Evolutionary conservation across 768 basidiomycete genomes (phyloP).

Genomic region (Boletus barrowsii): DNA sequence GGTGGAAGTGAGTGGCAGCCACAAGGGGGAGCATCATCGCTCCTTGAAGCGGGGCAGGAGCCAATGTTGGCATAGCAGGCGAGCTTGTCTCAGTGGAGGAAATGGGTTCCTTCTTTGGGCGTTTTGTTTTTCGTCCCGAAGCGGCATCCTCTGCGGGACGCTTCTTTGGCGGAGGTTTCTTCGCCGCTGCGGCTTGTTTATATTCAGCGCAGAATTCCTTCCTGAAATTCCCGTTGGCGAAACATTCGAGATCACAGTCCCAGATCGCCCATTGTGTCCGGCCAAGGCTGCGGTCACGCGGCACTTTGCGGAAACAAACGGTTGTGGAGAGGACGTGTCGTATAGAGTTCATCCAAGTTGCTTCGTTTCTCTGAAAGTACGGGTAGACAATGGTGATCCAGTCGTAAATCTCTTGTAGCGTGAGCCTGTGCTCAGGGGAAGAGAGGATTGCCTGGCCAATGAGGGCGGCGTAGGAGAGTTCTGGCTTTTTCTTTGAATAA

Average conservation of each 20-base stretch:
- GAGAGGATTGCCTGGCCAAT: slow-evolving; percentile 94
- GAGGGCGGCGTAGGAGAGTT: slow-evolving; percentile 89
- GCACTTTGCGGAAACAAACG: slow-evolving; percentile 83
- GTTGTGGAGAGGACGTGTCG: slow-evolving; percentile 96
- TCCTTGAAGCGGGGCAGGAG: slow-evolving; percentile 14
- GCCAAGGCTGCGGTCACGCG: slow-evolving; percentile 72
- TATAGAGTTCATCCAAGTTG: slow-evolving; percentile 98
- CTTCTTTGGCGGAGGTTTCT: slow-evolving; percentile 36
- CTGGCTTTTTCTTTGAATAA: slow-evolving; percentile 76
- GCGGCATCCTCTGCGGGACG: slow-evolving; percentile 36
- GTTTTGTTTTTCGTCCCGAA: slow-evolving; percentile 46
- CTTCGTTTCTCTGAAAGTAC: slow-evolving; percentile 87
- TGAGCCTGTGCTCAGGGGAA: slow-evolving; percentile 77
- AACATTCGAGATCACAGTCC: slow-evolving; percentile 79
- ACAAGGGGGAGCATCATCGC: slow-evolving; percentile 22
- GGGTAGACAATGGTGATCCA: slow-evolving; percentile 95
- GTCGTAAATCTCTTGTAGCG: slow-evolving; percentile 93
- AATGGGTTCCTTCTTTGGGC: slow-evolving; percentile 37
- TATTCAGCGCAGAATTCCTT: slow-evolving; percentile 50
- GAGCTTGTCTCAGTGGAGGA: slow-evolving; percentile 25
- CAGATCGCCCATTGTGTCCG: slow-evolving; percentile 87
- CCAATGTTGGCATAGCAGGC: slow-evolving; percentile 19
- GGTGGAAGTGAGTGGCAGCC: slow-evolving; percentile 24
- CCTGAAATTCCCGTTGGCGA: slow-evolving; percentile 78
- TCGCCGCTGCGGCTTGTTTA: slow-evolving; percentile 28